Evolutionary conservation across 352 stramenopile genomes (phyloP).

Genomic region (Phytophthora ohioensis): DNA sequence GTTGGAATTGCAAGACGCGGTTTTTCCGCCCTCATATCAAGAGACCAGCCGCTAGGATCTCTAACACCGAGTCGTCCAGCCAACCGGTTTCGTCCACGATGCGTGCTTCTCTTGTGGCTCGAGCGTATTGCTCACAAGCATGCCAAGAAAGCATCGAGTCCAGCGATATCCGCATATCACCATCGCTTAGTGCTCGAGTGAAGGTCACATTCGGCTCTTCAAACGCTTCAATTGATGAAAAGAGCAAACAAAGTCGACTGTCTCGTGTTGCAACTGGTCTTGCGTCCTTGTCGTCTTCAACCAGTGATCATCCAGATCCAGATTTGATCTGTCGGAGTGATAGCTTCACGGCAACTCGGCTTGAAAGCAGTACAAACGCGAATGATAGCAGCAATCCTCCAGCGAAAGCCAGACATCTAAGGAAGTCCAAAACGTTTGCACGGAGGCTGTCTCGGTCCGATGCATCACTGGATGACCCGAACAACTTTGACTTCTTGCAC

Average conservation of each 20-base stretch:
- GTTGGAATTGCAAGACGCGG: constrained; percentile 70
- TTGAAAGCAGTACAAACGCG: constrained; percentile 11
- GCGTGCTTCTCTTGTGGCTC: constrained; percentile 39
- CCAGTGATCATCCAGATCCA: constrained; percentile 13
- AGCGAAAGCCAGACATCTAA: constrained; percentile 4
- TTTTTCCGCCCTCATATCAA: constrained; percentile 53
- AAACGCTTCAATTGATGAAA: constrained; percentile 14
- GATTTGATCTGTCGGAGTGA: constrained; percentile 15
- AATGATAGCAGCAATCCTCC: neutral
- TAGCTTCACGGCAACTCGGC: constrained; percentile 11
- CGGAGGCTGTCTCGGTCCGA: constrained; percentile 18
- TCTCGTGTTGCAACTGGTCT: constrained; percentile 26
- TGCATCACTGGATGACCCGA: constrained; percentile 17
- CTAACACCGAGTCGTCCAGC: neutral
- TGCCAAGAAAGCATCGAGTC: constrained; percentile 51
- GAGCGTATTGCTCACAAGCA: constrained; percentile 50
- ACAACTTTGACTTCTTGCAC: constrained; percentile 45
- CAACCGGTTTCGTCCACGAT: constrained; percentile 36
- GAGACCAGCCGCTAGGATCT: constrained; percentile 5
- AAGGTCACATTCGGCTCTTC: constrained; percentile 28
- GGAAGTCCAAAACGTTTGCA: constrained; percentile 26
- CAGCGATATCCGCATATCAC: constrained; percentile 51
- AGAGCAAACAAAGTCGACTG: constrained; percentile 9
- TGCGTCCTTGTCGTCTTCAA: constrained; percentile 12
- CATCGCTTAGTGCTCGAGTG: constrained; percentile 41